Evolutionary conservation across 2,329 filamentous ascomycete species (phyloP).

Genomic region (Microdochium trichocladiopsis): DNA sequence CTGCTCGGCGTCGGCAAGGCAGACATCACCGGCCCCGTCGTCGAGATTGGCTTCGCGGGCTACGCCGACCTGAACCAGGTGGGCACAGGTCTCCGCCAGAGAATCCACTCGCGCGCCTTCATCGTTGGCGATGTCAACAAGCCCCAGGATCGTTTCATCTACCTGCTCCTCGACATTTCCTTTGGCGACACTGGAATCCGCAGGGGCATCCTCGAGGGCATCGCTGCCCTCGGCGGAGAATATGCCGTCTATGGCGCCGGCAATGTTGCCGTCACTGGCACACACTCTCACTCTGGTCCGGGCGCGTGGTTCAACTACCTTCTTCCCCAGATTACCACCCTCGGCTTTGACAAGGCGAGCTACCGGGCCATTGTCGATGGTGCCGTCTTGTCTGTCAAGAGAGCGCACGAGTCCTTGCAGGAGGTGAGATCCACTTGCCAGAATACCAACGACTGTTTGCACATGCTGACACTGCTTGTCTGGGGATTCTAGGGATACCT

Average conservation of each 20-base stretch:
- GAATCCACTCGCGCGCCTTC: constrained; percentile 80
- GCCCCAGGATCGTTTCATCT: constrained; percentile 68
- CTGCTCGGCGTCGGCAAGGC: constrained; percentile 45
- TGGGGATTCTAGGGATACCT: constrained; percentile 48
- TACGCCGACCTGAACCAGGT: constrained; percentile 75
- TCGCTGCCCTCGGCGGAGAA: constrained; percentile 60
- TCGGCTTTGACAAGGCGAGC: constrained; percentile 78
- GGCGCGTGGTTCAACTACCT: constrained; percentile 92
- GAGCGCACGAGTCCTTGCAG: constrained; percentile 65
- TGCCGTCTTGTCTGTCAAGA: constrained; percentile 67
- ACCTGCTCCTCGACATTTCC: constrained; percentile 79
- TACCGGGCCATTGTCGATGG: constrained; percentile 85
- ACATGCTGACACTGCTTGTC: background rate
- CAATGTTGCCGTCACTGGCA: constrained; percentile 85
- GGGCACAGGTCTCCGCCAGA: constrained; percentile 77
- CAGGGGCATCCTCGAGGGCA: constrained; percentile 70
- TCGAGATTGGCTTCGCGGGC: constrained; percentile 85
- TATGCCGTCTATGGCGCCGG: constrained; percentile 70
- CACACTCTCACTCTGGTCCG: constrained; percentile 84
- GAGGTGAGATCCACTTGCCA: constrained; percentile 22
- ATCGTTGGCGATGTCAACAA: constrained; percentile 66
- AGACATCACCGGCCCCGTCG: constrained; percentile 63
- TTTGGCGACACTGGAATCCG: constrained; percentile 82
- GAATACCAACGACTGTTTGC: background rate
- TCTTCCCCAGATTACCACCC: constrained; percentile 79